Evolutionary conservation across 192 early-diverging fungal genomes (phyloP).

Genomic region (Funneliformis mosseae): DNA sequence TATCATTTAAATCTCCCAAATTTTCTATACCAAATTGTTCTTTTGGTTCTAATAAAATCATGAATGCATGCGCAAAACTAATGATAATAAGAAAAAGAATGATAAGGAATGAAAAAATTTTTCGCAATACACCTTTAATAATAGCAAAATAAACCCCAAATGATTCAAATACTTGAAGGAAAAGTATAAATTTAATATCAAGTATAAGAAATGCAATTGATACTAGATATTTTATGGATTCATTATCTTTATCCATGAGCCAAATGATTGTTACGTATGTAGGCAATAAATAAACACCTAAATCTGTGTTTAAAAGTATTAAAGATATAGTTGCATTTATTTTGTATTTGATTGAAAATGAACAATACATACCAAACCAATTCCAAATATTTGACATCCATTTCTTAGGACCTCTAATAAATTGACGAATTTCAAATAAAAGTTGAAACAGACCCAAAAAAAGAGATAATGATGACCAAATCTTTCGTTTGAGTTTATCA

Average conservation of each 20-base stretch:
- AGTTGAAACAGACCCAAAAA: not conserved
- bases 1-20: not conserved
- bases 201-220: not conserved
- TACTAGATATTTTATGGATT: too few relatives aligned
- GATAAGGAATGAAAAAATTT: not conserved
- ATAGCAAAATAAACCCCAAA: slow-evolving; percentile 18
- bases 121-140: not conserved
- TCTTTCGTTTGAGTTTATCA: not conserved
- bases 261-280: not conserved
- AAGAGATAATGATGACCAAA: not conserved
- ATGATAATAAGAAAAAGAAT: not conserved
- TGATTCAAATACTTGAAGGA: not conserved
- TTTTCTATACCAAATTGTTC: not conserved
- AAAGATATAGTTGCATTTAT: not conserved
- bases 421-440: not conserved
- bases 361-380: not conserved
- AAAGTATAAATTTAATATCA: not conserved
- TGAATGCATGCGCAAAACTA: not conserved
- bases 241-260: not conserved
- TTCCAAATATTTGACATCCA: not conserved
- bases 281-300: not conserved
- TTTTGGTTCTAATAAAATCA: not conserved
- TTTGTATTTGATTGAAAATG: too few relatives aligned
- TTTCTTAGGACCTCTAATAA: not conserved
- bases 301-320: not conserved